Evolutionary conservation across 202 grass and related monocot genomes (phyloP).

Genomic region (Hordeum pubiflorum): DNA sequence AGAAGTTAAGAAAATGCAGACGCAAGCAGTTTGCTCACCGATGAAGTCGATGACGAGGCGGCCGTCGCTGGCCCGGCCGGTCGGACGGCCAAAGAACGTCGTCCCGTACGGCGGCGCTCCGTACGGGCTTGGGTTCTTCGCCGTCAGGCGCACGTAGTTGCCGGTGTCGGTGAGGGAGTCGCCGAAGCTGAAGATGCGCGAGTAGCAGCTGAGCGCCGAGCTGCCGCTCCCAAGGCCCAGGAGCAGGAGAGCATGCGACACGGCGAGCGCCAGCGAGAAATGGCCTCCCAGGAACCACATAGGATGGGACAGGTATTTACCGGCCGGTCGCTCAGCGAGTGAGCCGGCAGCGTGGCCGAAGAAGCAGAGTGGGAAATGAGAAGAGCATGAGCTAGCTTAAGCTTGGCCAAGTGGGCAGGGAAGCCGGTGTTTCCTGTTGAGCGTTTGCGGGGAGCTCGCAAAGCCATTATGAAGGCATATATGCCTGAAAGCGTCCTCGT

Average conservation of each 20-base stretch:
- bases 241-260: slow-evolving; percentile 8
- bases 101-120: slow-evolving; percentile 38
- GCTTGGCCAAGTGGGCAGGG: not conserved
- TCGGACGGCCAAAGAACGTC: slow-evolving; percentile 48
- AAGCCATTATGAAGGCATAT: slow-evolving; percentile 14
- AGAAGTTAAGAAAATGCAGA: not conserved
- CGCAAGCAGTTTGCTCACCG: slow-evolving; percentile 20
- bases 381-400: not conserved
- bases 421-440: slow-evolving; percentile 19
- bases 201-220: slow-evolving; percentile 40
- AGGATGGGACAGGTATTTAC: not conserved
- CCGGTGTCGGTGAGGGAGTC: slow-evolving; percentile 62
- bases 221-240: not conserved
- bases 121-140: slow-evolving; percentile 18
- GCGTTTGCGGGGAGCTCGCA: not conserved
- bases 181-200: slow-evolving; percentile 57
- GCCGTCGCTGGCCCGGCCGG: slow-evolving; percentile 50
- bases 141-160: slow-evolving; percentile 40
- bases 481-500: no score
- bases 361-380: not conserved
- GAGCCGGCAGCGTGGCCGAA: not conserved
- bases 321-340: not conserved
- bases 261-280: slow-evolving; percentile 17
- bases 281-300: not conserved
- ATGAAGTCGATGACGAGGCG: slow-evolving; percentile 69